Evolutionary conservation across 306 rosid genomes (phyloP).

Genomic region (Rosa multiflora): DNA sequence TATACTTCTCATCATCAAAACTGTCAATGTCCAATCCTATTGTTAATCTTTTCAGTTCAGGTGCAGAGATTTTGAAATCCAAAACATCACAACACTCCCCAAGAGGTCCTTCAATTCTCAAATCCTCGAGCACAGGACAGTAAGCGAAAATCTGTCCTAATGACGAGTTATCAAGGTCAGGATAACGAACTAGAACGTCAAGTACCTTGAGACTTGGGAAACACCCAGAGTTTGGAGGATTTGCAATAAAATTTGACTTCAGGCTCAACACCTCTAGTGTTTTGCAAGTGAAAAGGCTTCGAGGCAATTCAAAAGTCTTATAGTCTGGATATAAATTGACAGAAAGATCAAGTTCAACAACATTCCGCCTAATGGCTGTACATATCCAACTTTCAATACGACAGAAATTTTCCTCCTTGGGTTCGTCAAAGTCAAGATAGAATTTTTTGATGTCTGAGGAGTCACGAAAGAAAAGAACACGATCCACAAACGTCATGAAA

Average conservation of each 20-base stretch:
- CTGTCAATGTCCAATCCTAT: no score
- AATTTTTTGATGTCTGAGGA: not conserved
- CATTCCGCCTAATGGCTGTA: not conserved
- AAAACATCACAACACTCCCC: not conserved
- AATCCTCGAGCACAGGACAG: not conserved
- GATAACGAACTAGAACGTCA: no score
- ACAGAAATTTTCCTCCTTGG: not conserved
- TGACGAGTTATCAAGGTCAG: not conserved
- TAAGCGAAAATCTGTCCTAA: not conserved
- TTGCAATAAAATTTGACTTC: not conserved
- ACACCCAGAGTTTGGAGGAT: not conserved
- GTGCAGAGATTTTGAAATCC: not conserved
- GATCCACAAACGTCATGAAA: not conserved
- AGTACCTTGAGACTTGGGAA: not conserved
- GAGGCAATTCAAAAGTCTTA: not conserved
- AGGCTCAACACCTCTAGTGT: not conserved
- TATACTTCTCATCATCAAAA: not conserved
- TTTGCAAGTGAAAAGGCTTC: not conserved
- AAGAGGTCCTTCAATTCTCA: not conserved
- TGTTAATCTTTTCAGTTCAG: not conserved
- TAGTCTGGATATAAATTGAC: not conserved
- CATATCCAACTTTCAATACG: not conserved
- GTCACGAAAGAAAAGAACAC: not conserved
- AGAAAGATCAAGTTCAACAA: not conserved
- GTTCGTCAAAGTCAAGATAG: not conserved